Evolutionary conservation across 2,329 filamentous ascomycete species (phyloP).

Genomic region (Conoideocrella luteorostrata): DNA sequence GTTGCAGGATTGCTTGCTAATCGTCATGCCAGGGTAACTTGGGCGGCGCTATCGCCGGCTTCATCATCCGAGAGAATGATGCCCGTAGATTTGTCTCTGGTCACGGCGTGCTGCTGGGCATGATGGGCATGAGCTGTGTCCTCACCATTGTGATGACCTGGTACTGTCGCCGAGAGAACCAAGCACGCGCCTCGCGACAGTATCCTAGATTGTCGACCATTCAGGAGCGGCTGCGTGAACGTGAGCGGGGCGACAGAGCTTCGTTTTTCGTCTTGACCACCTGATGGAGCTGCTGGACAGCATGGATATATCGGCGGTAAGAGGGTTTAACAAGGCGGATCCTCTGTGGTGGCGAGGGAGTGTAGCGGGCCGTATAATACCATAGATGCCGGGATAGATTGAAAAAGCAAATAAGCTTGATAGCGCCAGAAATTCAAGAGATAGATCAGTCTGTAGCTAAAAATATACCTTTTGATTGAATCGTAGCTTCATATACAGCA

Average conservation of each 20-base stretch:
- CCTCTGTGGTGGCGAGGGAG: too few species aligned
- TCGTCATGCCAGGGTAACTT: slow-evolving; percentile 27
- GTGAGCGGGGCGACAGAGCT: slow-evolving; percentile 50
- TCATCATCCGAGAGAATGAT: slow-evolving; percentile 31
- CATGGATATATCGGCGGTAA: too few species aligned
- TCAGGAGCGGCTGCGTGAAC: slow-evolving; percentile 46
- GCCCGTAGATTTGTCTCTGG: slow-evolving; percentile 50
- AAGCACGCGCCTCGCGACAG: slow-evolving; percentile 32
- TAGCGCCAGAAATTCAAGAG: neutral
- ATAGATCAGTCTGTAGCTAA: neutral
- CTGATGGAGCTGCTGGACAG: slow-evolving; percentile 24
- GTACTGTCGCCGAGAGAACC: slow-evolving; percentile 52
- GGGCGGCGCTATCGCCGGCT: slow-evolving; percentile 28
- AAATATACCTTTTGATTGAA: neutral
- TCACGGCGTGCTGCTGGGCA: slow-evolving; percentile 50
- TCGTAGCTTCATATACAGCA: neutral
- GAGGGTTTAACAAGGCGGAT: too few species aligned
- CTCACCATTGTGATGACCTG: slow-evolving; percentile 50
- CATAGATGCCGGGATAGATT: too few species aligned
- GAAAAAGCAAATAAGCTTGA: neutral
- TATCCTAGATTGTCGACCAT: slow-evolving; percentile 36
- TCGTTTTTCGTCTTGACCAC: slow-evolving; percentile 49
- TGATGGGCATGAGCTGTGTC: slow-evolving; percentile 46
- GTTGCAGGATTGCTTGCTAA: slow-evolving; percentile 9
- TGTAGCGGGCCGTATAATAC: too few species aligned